These are phyloP conservation scores for Massospora cicadina DNA, from an alignment of 371 early-diverging fungal genomes.

Conservation along the genomic window DNA sequence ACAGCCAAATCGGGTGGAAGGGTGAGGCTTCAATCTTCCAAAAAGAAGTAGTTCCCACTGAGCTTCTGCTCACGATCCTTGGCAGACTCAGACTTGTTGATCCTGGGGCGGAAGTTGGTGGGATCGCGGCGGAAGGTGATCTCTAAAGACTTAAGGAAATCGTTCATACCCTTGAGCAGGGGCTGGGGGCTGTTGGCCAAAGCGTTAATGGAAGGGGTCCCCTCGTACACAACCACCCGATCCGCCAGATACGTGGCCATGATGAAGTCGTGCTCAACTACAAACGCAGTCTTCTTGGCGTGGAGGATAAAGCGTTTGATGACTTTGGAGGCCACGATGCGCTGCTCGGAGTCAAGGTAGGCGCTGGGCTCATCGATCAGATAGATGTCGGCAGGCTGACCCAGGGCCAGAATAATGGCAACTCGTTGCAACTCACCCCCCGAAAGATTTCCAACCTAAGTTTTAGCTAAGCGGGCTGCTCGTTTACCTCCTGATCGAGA, in stretches of 20 bases:
- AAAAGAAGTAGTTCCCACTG: conserved; percentile 84
- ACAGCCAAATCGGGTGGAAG: background rate
- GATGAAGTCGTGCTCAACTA: conserved; percentile 99
- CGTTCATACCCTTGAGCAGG: conserved; percentile 95
- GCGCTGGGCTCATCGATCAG: conserved; percentile 99
- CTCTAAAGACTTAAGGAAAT: conserved; percentile 84
- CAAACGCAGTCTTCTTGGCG: conserved; percentile 95
- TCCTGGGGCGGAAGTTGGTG: conserved; percentile 95
- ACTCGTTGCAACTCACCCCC: conserved; percentile 99
- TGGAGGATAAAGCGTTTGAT: conserved; percentile 98
- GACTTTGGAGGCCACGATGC: conserved; percentile 98
- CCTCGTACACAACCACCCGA: conserved; percentile 97
- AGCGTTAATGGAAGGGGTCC: conserved; percentile 81
- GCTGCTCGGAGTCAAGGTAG: conserved; percentile 99
- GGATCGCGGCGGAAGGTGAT: conserved; percentile 99
- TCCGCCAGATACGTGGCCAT: conserved; percentile 99
- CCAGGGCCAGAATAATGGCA: conserved; percentile 89
- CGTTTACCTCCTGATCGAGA: conserved; percentile 75
- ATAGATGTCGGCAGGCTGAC: conserved; percentile 96
- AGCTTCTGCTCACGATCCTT: conserved; percentile 98
- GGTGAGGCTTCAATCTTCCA: conserved; percentile 24
- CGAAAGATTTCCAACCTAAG: conserved; percentile 49
- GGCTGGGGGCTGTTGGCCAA: conserved; percentile 69
- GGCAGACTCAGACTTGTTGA: conserved; percentile 95
- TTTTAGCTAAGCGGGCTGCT: background rate